A percentile compares a stretch with the other conserved stretches of the same genome.
These are phyloP conservation scores for Stachybotrys echinatus DNA, from an alignment of 2,329 filamentous ascomycete genomes.

Conservation along the genomic window DNA sequence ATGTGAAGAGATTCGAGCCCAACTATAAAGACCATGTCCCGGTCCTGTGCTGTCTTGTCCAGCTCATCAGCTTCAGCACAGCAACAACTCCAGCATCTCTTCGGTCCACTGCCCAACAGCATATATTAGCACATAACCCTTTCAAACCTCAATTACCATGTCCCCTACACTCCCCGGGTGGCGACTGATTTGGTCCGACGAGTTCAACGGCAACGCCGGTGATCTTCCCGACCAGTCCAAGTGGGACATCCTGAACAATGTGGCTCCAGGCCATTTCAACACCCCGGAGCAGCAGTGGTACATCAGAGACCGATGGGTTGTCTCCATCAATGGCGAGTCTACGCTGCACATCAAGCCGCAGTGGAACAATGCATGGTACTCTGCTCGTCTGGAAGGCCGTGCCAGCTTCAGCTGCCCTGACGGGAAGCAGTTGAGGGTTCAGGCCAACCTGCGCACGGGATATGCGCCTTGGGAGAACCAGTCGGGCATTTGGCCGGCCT, in stretches of 20 bases:
- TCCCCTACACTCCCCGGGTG: not conserved
- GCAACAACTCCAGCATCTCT: too few species aligned
- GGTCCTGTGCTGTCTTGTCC: too few species aligned
- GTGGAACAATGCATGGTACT: not conserved
- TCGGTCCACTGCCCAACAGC: too few species aligned
- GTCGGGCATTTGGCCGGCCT: not conserved
- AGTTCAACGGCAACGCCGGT: not conserved
- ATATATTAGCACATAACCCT: too few species aligned
- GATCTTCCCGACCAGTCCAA: not conserved
- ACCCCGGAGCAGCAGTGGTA: not conserved
- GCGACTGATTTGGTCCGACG: not conserved
- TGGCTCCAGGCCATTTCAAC: not conserved
- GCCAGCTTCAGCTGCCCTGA: not conserved
- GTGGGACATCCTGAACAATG: not conserved
- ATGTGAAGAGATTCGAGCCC: too few species aligned
- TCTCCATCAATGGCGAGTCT: not conserved
- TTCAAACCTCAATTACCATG: too few species aligned
- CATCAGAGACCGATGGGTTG: not conserved
- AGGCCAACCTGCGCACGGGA: not conserved
- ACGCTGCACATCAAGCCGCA: conserved; percentile 1
- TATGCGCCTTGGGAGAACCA: not conserved
- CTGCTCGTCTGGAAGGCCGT: not conserved
- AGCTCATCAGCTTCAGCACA: too few species aligned
- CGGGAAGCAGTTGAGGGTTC: not conserved
- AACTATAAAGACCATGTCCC: too few species aligned